phyloP scores from a whole-genome alignment of 164 flowering plant genomes.

The Akebia trifoliata region DNA sequence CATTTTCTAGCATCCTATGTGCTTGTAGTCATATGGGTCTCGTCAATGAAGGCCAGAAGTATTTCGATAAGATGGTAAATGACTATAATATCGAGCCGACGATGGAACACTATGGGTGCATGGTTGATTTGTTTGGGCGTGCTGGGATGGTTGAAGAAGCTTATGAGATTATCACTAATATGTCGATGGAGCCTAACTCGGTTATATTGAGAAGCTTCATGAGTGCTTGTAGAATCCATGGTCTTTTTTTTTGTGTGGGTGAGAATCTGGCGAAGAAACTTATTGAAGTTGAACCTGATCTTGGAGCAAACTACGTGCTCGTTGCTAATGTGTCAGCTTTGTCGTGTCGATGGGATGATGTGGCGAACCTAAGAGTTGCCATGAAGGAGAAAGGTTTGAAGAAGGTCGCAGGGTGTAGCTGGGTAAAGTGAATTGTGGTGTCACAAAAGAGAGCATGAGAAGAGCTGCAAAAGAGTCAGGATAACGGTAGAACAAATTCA shows the following conservation, averaged over 20 bases:
- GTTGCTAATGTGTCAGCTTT: constrained; percentile 35
- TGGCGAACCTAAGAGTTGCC: constrained; percentile 29
- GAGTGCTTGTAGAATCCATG: constrained; percentile 44
- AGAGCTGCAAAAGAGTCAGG: too few relatives aligned
- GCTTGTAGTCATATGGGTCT: constrained; percentile 59
- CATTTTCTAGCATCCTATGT: constrained; percentile 40
- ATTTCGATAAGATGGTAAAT: constrained; percentile 38
- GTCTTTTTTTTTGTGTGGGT: constrained; percentile 21
- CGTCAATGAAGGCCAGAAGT: constrained; percentile 32
- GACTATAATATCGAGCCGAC: constrained; percentile 36
- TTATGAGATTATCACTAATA: constrained; percentile 31
- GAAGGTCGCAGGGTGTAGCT: constrained; percentile 51
- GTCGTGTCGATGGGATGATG: constrained; percentile 30
- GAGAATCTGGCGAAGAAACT: constrained; percentile 30
- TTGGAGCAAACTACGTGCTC: constrained; percentile 58
- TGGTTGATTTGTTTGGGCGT: constrained; percentile 57
- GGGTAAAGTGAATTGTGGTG: constrained; percentile 23
- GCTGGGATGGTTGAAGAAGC: constrained; percentile 55
- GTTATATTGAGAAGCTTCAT: constrained; percentile 50
- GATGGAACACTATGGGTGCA: constrained; percentile 62
- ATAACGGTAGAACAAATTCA: too few relatives aligned
- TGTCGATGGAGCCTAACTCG: constrained; percentile 54
- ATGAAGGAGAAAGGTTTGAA: constrained; percentile 46
- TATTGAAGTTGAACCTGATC: constrained; percentile 39
- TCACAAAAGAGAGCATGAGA: not conserved